phyloP scores from a whole-genome alignment of 2,329 filamentous ascomycete species.

The Diaporthe ilicicola region DNA sequence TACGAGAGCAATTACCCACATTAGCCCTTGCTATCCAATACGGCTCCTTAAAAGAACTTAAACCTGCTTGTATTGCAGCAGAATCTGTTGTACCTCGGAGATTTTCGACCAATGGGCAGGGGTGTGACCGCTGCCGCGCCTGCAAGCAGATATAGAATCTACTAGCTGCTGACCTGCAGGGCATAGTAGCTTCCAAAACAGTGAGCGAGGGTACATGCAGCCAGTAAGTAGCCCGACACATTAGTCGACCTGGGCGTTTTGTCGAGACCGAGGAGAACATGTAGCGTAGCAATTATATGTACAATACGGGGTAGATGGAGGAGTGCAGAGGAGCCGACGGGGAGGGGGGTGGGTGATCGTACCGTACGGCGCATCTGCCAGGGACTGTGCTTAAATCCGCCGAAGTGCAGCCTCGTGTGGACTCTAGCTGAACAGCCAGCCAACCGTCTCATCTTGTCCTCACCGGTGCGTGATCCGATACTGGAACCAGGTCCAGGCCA shows the following conservation, averaged over 20 bases:
- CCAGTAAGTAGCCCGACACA: neutral
- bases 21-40: too few relatives aligned
- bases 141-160: too few relatives aligned
- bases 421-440: neutral
- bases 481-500: conserved; percentile 5
- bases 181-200: neutral
- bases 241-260: neutral
- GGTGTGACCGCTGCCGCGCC: too few relatives aligned
- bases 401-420: conserved; percentile 10
- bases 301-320: neutral
- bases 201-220: neutral
- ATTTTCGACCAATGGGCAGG: too few relatives aligned
- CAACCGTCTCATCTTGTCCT: conserved; percentile 20
- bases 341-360: too few relatives aligned
- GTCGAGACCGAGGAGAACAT: neutral
- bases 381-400: conserved; percentile 11
- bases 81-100: too few relatives aligned
- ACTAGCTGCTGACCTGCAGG: neutral
- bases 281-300: neutral
- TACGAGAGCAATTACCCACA: too few relatives aligned
- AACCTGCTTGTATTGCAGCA: too few relatives aligned
- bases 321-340: neutral
- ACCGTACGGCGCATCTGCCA: conserved; percentile 15
- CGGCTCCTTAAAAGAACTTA: too few relatives aligned
- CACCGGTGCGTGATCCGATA: conserved; percentile 21